phyloP scores from a whole-genome alignment of 2,329 filamentous ascomycete genomes.

The Trichoderma afroharzianum region DNA sequence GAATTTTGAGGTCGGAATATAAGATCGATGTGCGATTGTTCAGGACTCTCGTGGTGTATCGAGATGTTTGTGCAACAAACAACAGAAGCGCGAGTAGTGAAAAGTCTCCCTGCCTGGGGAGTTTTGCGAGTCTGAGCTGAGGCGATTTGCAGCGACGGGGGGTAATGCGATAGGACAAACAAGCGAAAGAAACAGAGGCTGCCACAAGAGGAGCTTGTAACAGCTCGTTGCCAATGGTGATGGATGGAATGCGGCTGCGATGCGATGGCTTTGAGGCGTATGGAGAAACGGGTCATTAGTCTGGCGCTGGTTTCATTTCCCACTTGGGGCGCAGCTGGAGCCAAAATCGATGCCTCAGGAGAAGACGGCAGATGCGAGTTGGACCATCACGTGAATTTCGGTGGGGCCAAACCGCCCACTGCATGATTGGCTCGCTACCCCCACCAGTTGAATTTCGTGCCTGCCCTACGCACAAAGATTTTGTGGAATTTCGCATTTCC shows the following conservation, averaged over 20 bases:
- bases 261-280: conserved; percentile 12
- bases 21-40: not conserved
- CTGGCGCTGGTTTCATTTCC: conserved; percentile 16
- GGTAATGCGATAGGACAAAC: not conserved
- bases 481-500: conserved; percentile 37
- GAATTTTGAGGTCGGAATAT: not conserved
- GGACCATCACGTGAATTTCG: conserved; percentile 25
- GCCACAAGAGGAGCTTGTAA: conserved; percentile 22
- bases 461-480: conserved; percentile 43
- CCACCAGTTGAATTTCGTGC: conserved; percentile 34
- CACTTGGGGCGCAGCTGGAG: conserved; percentile 9
- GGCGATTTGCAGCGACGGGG: not conserved
- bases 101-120: conserved; percentile 13
- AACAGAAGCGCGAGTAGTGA: conserved; percentile 7
- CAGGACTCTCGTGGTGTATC: not conserved
- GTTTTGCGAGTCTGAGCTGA: not conserved
- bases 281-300: conserved; percentile 15
- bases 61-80: conserved; percentile 13
- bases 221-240: conserved; percentile 18
- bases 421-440: conserved; percentile 37
- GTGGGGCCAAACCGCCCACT: conserved; percentile 9
- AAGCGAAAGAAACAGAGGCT: conserved; percentile 16
- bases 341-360: conserved; percentile 11
- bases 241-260: conserved; percentile 23
- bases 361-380: conserved; percentile 11